Base-by-base conservation (phyloP, 306 rosid genomes). In the Carpinus fangiana region DNA sequence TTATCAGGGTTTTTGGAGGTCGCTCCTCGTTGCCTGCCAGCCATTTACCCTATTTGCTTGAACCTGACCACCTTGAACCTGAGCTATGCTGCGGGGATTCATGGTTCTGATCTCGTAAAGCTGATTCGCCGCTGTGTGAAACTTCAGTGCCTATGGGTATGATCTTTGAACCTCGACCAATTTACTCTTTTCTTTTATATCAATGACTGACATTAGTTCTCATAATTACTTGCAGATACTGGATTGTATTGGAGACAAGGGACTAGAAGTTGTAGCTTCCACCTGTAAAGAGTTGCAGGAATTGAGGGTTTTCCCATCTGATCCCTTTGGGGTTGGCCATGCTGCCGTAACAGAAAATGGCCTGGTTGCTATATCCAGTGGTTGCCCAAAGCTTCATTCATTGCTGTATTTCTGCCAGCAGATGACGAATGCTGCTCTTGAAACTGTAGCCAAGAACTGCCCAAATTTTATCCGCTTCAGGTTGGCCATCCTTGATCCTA, bases 361-460 rank as follows among this genome's bases (percentile, higher is more conserved):
- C 36, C 86, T 95, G 52, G 95, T 95, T 53, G 92, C 97, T 20
- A 91, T 95, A 79, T 92, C 98, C 14, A 46, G 2, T 51, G 97
- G 97, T 48, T 95, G 98, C 82, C 93, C 89, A 12, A 95, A 90
- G 87, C 93, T 95, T 76, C 89, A 92, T 72, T 92, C 98, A 0
- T 56, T 95, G 72, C 89, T 95, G 21, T 95, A 95, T 72, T 91
- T 90, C 84, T 95, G 98, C 82, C 90, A 90, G 83, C 97, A 87
- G 88, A 95, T 95, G 96, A 92, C 98, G 17, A 95, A 95, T 85
- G 97, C 98, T 67, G 98, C 95, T 17, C 98, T 95, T 59, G 86
- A 86, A 55, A 82, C 95, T 0, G 97, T 95, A 23, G 98, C 98
- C 0, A 95, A 90, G 82, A 92, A 92, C 89, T 89, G 96, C 77